These are phyloP conservation scores for Sporothrix luriei DNA, from an alignment of 2,329 filamentous ascomycete species.

Conservation along the genomic window DNA sequence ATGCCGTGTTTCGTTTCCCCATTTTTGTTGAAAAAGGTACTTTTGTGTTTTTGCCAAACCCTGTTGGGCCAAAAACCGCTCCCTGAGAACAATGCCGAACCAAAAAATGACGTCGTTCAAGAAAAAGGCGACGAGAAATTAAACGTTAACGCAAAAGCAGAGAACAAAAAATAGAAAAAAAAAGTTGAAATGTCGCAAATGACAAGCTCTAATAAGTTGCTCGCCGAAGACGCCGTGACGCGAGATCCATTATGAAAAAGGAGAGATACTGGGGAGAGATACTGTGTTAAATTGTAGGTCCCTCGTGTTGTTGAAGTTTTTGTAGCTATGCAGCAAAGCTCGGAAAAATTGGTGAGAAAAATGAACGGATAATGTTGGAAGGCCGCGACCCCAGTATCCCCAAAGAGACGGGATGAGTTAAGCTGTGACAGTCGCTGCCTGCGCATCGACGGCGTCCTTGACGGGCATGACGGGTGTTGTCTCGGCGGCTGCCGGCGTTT, in stretches of 20 bases:
- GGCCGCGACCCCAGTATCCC: neutral
- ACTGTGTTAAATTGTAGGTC: conserved; percentile 33
- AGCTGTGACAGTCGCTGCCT: neutral
- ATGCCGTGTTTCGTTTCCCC: conserved; percentile 27
- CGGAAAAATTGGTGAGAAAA: conserved; percentile 3
- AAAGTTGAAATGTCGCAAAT: conserved; percentile 8
- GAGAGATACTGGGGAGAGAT: conserved; percentile 28
- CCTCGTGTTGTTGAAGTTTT: conserved; percentile 32
- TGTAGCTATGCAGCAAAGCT: neutral
- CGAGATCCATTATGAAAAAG: conserved; percentile 12
- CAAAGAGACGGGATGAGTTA: neutral
- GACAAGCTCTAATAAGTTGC: conserved; percentile 23
- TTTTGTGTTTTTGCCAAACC: conserved; percentile 19
- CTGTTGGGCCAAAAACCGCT: neutral
- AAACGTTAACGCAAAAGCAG: neutral
- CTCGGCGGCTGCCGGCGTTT: conserved; percentile 30
- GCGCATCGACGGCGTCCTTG: conserved; percentile 7
- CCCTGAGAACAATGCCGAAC: neutral
- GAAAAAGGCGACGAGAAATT: neutral
- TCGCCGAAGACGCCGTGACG: conserved; percentile 27
- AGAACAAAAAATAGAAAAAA: neutral
- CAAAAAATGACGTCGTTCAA: neutral
- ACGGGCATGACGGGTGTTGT: conserved; percentile 30
- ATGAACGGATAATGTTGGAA: neutral
- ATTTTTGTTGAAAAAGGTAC: conserved; percentile 39